Percentiles rank a stretch among this genome's conserved stretches.
phyloP scores from a whole-genome alignment of 1,284 basidiomycete genomes.

The Pseudozyma sp. region DNA sequence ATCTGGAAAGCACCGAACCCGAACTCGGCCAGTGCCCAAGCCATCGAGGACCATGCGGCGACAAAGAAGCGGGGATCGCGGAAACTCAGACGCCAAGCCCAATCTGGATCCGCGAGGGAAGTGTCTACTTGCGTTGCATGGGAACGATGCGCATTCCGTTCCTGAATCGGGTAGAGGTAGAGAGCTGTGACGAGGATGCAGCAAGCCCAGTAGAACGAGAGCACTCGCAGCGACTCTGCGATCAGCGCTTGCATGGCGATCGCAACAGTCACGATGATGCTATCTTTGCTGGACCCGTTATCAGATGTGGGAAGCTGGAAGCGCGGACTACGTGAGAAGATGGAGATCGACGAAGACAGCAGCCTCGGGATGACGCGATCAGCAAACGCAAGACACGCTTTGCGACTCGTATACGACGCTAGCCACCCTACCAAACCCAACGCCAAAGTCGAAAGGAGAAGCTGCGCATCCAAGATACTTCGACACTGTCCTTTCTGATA shows the following conservation, averaged over 20 bases:
- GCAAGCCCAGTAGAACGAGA: conserved; percentile 48
- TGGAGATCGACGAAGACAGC: conserved; percentile 23
- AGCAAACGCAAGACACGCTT: conserved; percentile 38
- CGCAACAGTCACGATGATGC: conserved; percentile 29
- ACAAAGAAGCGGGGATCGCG: conserved; percentile 48
- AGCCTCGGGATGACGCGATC: conserved; percentile 42
- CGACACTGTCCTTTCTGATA: conserved; percentile 35
- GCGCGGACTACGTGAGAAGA: conserved; percentile 22
- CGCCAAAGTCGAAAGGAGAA: conserved; percentile 25
- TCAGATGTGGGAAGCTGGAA: conserved; percentile 20
- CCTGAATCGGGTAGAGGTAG: conserved; percentile 46
- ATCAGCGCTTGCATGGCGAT: conserved; percentile 44
- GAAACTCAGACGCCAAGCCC: conserved; percentile 46
- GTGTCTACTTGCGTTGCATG: background rate
- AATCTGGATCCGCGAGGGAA: conserved; percentile 16
- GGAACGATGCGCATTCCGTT: conserved; percentile 15
- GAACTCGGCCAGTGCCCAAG: conserved; percentile 44
- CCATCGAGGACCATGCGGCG: conserved; percentile 41
- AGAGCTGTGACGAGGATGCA: conserved; percentile 47
- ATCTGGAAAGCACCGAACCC: conserved; percentile 45
- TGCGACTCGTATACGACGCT: conserved; percentile 40
- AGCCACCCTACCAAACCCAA: conserved; percentile 47
- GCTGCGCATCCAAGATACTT: conserved; percentile 36
- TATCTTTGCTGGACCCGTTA: conserved; percentile 18
- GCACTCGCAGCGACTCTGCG: conserved; percentile 33